A percentile compares a stretch with the other conserved stretches of the same genome.
Evolutionary conservation across 805 yeast species (phyloP).

Genomic region (Aciculoconidium aculeatum): DNA sequence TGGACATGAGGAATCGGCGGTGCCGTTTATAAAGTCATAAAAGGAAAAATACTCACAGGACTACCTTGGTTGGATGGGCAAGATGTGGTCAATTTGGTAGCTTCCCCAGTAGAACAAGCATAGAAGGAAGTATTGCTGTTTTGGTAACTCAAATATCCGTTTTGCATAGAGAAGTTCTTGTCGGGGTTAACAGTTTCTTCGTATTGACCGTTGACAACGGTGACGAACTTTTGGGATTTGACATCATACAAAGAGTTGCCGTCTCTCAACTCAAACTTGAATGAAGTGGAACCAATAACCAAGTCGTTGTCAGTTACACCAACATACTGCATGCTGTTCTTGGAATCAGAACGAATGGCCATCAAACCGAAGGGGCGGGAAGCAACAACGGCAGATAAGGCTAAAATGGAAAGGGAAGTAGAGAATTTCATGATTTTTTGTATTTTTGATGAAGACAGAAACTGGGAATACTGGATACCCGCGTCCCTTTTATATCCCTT

Average conservation of each 20-base stretch:
- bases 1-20: too few species aligned
- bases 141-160: slow-evolving; percentile 11
- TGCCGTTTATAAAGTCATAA: too few species aligned
- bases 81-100: slow-evolving; percentile 7
- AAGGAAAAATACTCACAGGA: too few species aligned
- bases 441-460: too few species aligned
- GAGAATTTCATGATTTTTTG: too few species aligned
- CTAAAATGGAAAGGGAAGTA: slow-evolving; percentile 14
- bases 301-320: slow-evolving; percentile 6
- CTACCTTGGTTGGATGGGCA: slow-evolving; percentile 1
- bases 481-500: too few species aligned
- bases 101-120: slow-evolving; percentile 9
- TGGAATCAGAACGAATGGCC: slow-evolving; percentile 22
- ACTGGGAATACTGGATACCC: too few species aligned
- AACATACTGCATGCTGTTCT: slow-evolving; percentile 18
- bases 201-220: slow-evolving; percentile 7
- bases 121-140: slow-evolving; percentile 8
- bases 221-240: slow-evolving; percentile 12
- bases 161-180: slow-evolving; percentile 9
- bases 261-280: slow-evolving; percentile 19
- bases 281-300: slow-evolving; percentile 10
- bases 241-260: slow-evolving; percentile 18
- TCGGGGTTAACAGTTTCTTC: slow-evolving; percentile 4
- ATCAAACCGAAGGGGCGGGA: slow-evolving; percentile 18
- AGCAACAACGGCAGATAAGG: slow-evolving; percentile 18